Conservation (phyloP, 2,329 filamentous ascomycete genomes). For the Fusarium nanum region DNA sequence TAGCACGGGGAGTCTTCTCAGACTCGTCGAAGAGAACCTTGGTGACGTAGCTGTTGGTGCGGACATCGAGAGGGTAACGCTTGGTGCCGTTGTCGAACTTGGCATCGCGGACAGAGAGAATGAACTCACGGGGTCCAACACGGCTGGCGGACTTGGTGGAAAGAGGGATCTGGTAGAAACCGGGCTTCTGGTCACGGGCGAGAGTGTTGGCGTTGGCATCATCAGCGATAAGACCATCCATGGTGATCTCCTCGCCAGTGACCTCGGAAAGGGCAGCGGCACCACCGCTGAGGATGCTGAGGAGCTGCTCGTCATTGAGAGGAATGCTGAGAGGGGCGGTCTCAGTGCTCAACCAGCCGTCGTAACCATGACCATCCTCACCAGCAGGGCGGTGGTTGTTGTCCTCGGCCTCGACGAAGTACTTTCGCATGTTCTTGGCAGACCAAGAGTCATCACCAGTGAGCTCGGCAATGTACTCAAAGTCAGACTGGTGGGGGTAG, state of each 20-base stretch:
- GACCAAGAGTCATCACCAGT: constrained; percentile 72
- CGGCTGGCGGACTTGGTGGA: constrained; percentile 63
- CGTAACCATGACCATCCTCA: constrained; percentile 33
- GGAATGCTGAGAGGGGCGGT: constrained; percentile 35
- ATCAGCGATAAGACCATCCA: constrained; percentile 32
- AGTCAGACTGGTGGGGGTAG: constrained; percentile 70
- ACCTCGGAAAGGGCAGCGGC: constrained; percentile 21
- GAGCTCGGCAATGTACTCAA: constrained; percentile 65
- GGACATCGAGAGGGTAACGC: constrained; percentile 39
- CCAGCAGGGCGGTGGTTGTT: constrained; percentile 57
- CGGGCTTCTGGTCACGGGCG: constrained; percentile 38
- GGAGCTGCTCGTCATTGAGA: constrained; percentile 29
- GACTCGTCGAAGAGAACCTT: constrained; percentile 53
- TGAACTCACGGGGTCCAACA: constrained; percentile 66
- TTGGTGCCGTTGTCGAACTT: constrained; percentile 33
- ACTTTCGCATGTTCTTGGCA: constrained; percentile 68
- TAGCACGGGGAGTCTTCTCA: constrained; percentile 45
- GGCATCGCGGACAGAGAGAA: constrained; percentile 52
- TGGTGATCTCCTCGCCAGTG: constrained; percentile 25
- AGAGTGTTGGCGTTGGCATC: constrained; percentile 39
- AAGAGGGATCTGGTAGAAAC: constrained; percentile 68
- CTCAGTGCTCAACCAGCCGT: constrained; percentile 40
- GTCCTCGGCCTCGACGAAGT: constrained; percentile 67
- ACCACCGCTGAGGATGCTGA: constrained; percentile 28
- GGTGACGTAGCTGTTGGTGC: constrained; percentile 49